phyloP scores from a whole-genome alignment of 495 filamentous ascomycete genomes.

The Aspergillus incahuasiensis region DNA sequence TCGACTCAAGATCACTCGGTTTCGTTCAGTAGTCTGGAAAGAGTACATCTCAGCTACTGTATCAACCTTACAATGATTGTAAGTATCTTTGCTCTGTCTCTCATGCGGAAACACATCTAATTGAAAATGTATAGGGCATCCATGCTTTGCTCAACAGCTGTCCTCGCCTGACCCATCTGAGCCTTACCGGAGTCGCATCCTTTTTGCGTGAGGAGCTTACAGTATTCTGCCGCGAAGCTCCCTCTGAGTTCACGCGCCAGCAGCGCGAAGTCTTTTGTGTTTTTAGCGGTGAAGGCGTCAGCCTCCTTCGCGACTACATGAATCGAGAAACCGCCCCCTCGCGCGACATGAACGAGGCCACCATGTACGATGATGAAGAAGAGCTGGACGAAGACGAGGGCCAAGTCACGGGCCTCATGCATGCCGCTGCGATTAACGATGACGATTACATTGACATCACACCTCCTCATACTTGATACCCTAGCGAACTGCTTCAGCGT shows the following conservation, averaged over 20 bases:
- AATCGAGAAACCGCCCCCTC: slow-evolving; percentile 43
- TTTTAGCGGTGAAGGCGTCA: slow-evolving; percentile 85
- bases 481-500: slow-evolving; percentile 18
- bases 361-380: slow-evolving; percentile 55
- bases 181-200: slow-evolving; percentile 88
- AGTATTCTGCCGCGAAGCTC: slow-evolving; percentile 79
- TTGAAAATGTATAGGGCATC: slow-evolving; percentile 63
- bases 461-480: slow-evolving; percentile 40
- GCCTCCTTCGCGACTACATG: slow-evolving; percentile 68
- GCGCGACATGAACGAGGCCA: slow-evolving; percentile 42
- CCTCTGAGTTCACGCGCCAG: slow-evolving; percentile 88
- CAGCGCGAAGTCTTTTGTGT: slow-evolving; percentile 96
- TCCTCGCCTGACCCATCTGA: slow-evolving; percentile 88
- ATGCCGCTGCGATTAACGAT: slow-evolving; percentile 47
- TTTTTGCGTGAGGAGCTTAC: slow-evolving; percentile 72
- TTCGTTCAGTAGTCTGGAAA: slow-evolving; percentile 64
- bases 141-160: slow-evolving; percentile 84
- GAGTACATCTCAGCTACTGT: slow-evolving; percentile 97
- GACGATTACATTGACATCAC: slow-evolving; percentile 48
- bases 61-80: slow-evolving; percentile 73
- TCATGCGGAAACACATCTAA: background rate
- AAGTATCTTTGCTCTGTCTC: slow-evolving; percentile 36
- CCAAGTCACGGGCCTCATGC: slow-evolving; percentile 53
- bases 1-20: slow-evolving; percentile 43
- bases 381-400: slow-evolving; percentile 50